Evolutionary conservation across 169 alveolate genomes (phyloP).

Genomic region (Plasmodium coatneyi): DNA sequence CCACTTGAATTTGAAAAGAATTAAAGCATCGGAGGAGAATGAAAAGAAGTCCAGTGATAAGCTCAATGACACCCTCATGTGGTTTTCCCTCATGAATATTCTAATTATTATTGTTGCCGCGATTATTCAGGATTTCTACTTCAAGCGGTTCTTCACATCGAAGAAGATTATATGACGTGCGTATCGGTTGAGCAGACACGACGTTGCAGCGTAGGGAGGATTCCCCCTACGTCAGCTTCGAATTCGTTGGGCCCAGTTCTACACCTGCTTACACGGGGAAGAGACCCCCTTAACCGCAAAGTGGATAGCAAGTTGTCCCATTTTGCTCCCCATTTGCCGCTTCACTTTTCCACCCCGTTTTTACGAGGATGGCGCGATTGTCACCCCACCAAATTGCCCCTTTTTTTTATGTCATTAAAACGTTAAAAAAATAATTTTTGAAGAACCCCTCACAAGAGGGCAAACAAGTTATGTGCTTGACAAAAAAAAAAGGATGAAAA

Average conservation of each 20-base stretch:
- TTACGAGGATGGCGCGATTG: not conserved
- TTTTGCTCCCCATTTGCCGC: not conserved
- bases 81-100: slow-evolving; percentile 54
- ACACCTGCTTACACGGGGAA: not conserved
- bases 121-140: slow-evolving; percentile 48
- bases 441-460: not conserved
- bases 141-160: slow-evolving; percentile 51
- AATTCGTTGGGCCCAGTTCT: too few relatives aligned
- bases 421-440: not conserved
- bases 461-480: not conserved
- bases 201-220: not conserved
- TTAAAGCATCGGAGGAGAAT: slow-evolving; percentile 40
- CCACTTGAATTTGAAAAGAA: slow-evolving; percentile 48
- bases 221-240: not conserved
- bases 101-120: slow-evolving; percentile 53
- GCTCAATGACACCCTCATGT: slow-evolving; percentile 63
- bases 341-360: not conserved
- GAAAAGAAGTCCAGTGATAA: slow-evolving; percentile 60
- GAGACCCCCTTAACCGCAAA: not conserved
- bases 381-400: not conserved
- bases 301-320: not conserved
- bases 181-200: not conserved
- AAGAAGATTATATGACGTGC: slow-evolving; percentile 42
- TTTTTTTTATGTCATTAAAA: not conserved
- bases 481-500: not conserved